Evolutionary conservation across 1,284 basidiomycete species (phyloP).

Genomic region (Ustilago sp.): DNA sequence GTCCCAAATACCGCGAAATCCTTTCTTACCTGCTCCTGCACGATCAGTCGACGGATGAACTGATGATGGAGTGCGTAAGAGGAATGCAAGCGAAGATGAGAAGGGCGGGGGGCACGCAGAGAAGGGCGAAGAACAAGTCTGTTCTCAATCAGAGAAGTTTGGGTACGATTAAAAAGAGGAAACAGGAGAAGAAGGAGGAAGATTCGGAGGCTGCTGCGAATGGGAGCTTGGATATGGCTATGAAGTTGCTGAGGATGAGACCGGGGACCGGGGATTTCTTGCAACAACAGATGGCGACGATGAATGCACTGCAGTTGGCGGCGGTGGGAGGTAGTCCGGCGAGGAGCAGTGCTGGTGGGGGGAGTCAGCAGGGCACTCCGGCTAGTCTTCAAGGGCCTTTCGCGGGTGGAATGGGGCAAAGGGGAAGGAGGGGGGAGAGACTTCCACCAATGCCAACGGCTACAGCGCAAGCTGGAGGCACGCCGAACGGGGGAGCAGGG

Average conservation of each 20-base stretch:
- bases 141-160: constrained; percentile 83
- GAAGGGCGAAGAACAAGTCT: constrained; percentile 77
- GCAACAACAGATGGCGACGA: constrained; percentile 61
- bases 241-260: constrained; percentile 62
- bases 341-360: constrained; percentile 9
- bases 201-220: constrained; percentile 46
- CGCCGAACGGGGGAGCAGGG: background rate
- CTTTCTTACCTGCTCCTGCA: constrained; percentile 66
- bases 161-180: constrained; percentile 94
- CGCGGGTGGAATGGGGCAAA: background rate
- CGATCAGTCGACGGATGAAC: constrained; percentile 63
- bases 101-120: constrained; percentile 28
- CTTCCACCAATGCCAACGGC: constrained; percentile 31
- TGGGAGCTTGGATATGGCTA: constrained; percentile 57
- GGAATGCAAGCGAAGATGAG: constrained; percentile 77
- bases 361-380: constrained; percentile 12
- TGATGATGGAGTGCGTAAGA: constrained; percentile 85
- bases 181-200: constrained; percentile 85
- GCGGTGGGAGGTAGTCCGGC: constrained; percentile 49
- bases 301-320: constrained; percentile 49
- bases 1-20: constrained; percentile 87
- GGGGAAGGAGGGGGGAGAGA: constrained; percentile 19
- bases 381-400: constrained; percentile 4
- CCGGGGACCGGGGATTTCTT: constrained; percentile 63
- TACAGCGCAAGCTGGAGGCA: background rate